These are phyloP conservation scores for Penicillium hordei DNA, from an alignment of 2,329 filamentous ascomycete species.

Conservation along the genomic window DNA sequence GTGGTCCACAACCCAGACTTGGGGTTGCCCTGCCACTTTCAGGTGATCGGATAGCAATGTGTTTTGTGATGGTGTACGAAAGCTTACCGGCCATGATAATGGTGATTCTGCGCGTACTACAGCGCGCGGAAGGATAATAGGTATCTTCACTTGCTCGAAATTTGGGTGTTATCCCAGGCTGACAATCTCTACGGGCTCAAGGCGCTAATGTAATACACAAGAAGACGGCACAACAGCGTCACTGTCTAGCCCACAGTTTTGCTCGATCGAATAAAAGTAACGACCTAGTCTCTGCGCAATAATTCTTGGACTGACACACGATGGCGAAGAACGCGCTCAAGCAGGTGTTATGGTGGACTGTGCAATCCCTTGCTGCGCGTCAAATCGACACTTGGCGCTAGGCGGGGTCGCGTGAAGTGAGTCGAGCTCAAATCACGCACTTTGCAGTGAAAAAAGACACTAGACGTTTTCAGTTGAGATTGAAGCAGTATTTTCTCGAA, in stretches of 20 bases:
- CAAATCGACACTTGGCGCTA: constrained; percentile 26
- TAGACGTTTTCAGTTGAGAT: not conserved
- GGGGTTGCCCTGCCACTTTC: constrained; percentile 3
- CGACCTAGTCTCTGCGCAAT: constrained; percentile 24
- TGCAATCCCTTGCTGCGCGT: constrained; percentile 31
- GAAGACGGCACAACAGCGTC: constrained; percentile 33
- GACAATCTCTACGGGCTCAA: constrained; percentile 43
- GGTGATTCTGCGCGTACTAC: constrained; percentile 38
- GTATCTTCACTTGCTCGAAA: constrained; percentile 21
- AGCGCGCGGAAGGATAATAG: constrained; percentile 29
- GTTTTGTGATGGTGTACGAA: constrained; percentile 31
- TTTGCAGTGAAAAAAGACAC: not conserved
- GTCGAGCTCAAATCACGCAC: constrained; percentile 1
- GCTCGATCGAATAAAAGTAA: constrained; percentile 31
- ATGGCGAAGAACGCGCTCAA: constrained; percentile 19
- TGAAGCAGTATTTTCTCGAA: not conserved
- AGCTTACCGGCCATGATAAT: constrained; percentile 63
- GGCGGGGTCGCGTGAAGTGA: constrained; percentile 32
- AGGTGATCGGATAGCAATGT: constrained; percentile 6
- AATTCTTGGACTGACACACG: constrained; percentile 11
- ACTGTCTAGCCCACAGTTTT: constrained; percentile 35
- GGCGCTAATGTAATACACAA: constrained; percentile 44
- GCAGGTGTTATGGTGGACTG: constrained; percentile 16
- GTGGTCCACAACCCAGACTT: not conserved
- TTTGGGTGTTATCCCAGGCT: constrained; percentile 29